These are phyloP conservation scores for Termitomyces sp. DNA, from an alignment of 768 basidiomycete species.

Conservation along the genomic window DNA sequence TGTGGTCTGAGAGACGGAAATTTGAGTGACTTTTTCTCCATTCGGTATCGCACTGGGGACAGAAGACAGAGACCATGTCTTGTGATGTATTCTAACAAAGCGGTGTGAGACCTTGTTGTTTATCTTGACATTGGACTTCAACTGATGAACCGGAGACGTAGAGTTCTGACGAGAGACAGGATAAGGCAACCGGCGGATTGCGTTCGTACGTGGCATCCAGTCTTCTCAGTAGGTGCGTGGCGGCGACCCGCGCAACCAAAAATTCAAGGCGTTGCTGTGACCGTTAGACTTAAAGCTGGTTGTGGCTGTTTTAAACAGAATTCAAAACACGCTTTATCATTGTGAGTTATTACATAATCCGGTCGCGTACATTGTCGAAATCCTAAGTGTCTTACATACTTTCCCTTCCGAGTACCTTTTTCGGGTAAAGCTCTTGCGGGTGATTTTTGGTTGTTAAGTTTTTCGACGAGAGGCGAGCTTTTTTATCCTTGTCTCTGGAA, in stretches of 20 bases:
- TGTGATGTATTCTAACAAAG: conserved; percentile 13
- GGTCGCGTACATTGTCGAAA: background rate
- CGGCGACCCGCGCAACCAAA: conserved; percentile 10
- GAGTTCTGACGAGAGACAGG: conserved; percentile 6
- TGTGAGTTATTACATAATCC: background rate
- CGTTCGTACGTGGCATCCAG: conserved; percentile 8
- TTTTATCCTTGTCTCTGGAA: background rate
- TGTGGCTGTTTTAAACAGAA: too few species aligned
- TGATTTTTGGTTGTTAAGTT: background rate
- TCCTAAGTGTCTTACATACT: too few species aligned
- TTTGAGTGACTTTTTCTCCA: background rate
- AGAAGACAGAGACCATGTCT: background rate
- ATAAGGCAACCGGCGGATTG: conserved; percentile 13
- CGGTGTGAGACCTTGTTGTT: conserved; percentile 11
- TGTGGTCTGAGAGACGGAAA: background rate
- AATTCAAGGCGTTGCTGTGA: background rate
- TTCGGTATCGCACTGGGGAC: background rate
- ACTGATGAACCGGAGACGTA: background rate
- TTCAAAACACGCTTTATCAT: background rate
- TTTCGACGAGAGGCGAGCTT: background rate
- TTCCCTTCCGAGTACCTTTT: background rate
- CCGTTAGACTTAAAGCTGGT: background rate
- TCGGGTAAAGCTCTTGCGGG: background rate
- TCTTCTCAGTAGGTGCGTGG: background rate
- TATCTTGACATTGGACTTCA: background rate